These are phyloP conservation scores for Cucumis melo DNA, from an alignment of 306 rosid species.

Conservation along the genomic window DNA sequence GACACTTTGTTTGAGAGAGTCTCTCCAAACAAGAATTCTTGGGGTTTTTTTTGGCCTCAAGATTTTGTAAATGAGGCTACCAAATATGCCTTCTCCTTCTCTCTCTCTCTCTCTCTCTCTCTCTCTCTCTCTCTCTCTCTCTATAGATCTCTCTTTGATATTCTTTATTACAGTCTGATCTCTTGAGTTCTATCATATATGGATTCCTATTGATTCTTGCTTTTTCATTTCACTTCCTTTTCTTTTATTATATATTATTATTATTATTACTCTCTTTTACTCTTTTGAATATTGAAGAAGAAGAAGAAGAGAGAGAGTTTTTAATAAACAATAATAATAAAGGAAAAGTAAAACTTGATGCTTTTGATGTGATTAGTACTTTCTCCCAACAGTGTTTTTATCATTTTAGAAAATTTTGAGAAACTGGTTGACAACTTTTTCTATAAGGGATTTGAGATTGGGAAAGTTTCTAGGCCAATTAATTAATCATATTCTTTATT, in stretches of 20 bases:
- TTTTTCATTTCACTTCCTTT: neutral
- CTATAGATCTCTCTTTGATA: slow-evolving; percentile 11
- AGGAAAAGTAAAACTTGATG: slow-evolving; percentile 26
- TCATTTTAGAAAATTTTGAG: neutral
- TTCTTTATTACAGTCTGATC: slow-evolving; percentile 41
- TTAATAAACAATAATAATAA: neutral
- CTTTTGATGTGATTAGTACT: slow-evolving; percentile 1
- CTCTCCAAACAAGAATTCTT: neutral
- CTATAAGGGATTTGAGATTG: neutral
- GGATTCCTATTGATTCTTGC: slow-evolving; percentile 8
- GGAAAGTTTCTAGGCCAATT: neutral
- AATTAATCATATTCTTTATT: neutral
- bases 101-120: slow-evolving; percentile 22
- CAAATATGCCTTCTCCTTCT: slow-evolving; percentile 37
- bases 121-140: slow-evolving; percentile 26
- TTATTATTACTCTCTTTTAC: neutral
- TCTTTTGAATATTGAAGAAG: slow-evolving; percentile 5
- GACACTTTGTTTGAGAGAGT: neutral
- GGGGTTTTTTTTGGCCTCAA: neutral
- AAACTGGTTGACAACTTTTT: neutral
- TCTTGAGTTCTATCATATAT: slow-evolving; percentile 35
- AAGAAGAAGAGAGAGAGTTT: neutral
- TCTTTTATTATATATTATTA: neutral
- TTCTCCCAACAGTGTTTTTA: neutral
- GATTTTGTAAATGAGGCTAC: slow-evolving; percentile 7